These are phyloP conservation scores for Neonectria hederae DNA, from an alignment of 2,329 filamentous ascomycete species.

Conservation along the genomic window DNA sequence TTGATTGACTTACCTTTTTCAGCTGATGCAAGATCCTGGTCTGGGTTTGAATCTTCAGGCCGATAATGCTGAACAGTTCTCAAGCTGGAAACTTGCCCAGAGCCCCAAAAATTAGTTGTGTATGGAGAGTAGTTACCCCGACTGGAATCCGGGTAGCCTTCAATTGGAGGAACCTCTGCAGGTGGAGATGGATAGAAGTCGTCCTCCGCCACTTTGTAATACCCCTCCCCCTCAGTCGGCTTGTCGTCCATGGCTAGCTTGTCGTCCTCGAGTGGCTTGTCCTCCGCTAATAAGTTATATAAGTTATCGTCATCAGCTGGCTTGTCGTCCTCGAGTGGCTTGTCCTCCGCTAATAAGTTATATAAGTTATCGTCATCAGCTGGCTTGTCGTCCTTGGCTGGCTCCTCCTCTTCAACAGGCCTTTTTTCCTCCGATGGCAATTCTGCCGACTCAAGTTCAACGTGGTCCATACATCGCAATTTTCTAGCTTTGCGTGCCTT, in stretches of 20 bases:
- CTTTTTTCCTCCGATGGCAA: too few relatives aligned
- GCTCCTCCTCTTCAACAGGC: too few relatives aligned
- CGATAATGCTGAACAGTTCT: background rate
- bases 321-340: too few relatives aligned
- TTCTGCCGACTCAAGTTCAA: background rate
- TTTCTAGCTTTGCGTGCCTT: background rate
- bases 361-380: too few relatives aligned
- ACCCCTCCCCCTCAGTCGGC: background rate
- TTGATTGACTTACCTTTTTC: background rate
- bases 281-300: too few relatives aligned
- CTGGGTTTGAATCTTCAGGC: background rate
- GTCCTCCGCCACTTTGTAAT: background rate
- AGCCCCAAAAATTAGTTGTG: background rate
- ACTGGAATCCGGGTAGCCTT: background rate
- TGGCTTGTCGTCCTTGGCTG: background rate
- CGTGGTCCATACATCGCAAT: background rate
- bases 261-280: too few relatives aligned
- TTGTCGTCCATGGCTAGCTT: too few relatives aligned
- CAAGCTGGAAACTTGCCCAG: too few relatives aligned
- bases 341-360: too few relatives aligned
- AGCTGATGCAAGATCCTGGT: background rate
- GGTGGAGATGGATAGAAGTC: background rate
- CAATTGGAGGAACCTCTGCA: background rate
- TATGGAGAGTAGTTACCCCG: background rate
- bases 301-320: too few relatives aligned